Evolutionary conservation across 2,329 filamentous ascomycete species (phyloP), one percentile per base, ranked within the genome.

Genomic region (Dryadomyces quercus-mongolicae): DNA sequence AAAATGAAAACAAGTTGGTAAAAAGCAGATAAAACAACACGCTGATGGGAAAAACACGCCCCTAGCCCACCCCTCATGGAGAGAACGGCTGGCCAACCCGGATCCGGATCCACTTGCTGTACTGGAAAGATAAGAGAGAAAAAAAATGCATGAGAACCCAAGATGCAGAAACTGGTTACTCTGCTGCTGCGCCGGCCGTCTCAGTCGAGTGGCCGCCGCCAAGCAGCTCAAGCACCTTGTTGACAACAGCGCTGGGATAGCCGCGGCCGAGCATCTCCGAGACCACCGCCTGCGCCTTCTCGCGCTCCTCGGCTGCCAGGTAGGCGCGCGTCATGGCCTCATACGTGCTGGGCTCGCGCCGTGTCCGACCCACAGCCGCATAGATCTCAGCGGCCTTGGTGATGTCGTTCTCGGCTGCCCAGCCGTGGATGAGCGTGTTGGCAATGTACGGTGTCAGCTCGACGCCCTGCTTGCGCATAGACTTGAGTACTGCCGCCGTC

Each of bases 251-350:
- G 58, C 82, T 81, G 49, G 93, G 93, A 65, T 97, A 98, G 43
- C 91, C 91, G 55, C 93, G 81, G 49, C 82, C 84, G 40, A 96
- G 76, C 80, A 96, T 96, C 75, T 98, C 93, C 54, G 85, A 79
- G 22, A 95, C 91, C 15, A 95, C 85, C 12, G 65, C 71, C 71
- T 89, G 83, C 43, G 93, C 93, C 55, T 80, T 77, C 50, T 83
- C 78, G 38, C 88, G 84, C 66, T 94, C 82, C 65, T 94, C 88
- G 3, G 86, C 85, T 12, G 89, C 83, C 54, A 98, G 80, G 70
- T 85, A 96, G 1, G 93, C 93, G 48, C 93, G 81, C 5, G 91
- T 95, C 93, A 98, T 98, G 44, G 92, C 91, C 72, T 98, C 93
- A 68, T 98, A 98, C 5, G 93, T 98, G 74, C 90, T 96, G 3